Evolutionary conservation across 768 basidiomycete species (phyloP).

Genomic region (Kwoniella dejecticola): DNA sequence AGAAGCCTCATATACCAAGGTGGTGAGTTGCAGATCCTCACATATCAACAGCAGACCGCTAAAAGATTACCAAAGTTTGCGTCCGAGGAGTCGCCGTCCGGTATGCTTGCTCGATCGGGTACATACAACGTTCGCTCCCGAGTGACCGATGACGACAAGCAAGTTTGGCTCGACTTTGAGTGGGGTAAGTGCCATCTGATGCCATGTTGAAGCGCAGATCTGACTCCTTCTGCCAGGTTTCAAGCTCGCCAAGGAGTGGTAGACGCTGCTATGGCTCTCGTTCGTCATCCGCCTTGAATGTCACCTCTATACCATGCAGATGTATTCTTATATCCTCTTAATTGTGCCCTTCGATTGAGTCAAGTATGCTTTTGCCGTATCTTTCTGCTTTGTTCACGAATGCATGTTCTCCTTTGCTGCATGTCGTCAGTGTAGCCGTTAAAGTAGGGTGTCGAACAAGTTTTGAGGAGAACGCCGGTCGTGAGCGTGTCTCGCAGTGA

Average conservation of each 20-base stretch:
- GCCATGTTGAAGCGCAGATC: not conserved
- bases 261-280: slow-evolving; percentile 20
- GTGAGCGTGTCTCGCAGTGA: slow-evolving; percentile 12
- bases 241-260: slow-evolving; percentile 93
- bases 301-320: slow-evolving; percentile 18
- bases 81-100: slow-evolving; percentile 63
- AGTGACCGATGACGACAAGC: slow-evolving; percentile 83
- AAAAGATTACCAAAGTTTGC: slow-evolving; percentile 48
- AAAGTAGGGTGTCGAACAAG: not conserved
- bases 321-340: slow-evolving; percentile 7
- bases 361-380: too few species aligned
- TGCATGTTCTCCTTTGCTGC: too few species aligned
- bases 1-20: slow-evolving; percentile 69
- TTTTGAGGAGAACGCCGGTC: not conserved
- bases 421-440: not conserved
- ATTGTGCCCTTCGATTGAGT: too few species aligned
- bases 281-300: not conserved
- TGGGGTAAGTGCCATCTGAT: slow-evolving; percentile 62
- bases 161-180: slow-evolving; percentile 74
- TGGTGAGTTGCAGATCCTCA: slow-evolving; percentile 34
- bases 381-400: too few species aligned
- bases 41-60: not conserved
- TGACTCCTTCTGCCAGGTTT: slow-evolving; percentile 58
- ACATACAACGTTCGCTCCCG: slow-evolving; percentile 76
- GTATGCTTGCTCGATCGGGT: slow-evolving; percentile 79